A percentile compares a stretch with the other conserved stretches of the same genome.
Conservation (phyloP, 2,329 filamentous ascomycete genomes). For the Neodidymelliopsis sp. region DNA sequence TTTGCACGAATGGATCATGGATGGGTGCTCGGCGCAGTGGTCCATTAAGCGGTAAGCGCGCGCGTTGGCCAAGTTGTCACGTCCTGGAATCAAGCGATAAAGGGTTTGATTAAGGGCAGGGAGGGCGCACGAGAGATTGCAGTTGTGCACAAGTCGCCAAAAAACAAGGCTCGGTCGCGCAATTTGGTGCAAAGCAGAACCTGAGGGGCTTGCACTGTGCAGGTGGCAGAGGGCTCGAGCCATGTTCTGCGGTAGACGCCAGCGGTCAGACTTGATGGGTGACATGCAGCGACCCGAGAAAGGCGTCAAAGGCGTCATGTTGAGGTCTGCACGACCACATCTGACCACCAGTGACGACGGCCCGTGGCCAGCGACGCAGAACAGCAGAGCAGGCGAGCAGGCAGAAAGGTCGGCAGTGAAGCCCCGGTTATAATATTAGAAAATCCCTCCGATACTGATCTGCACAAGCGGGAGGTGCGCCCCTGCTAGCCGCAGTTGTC, state of each 20-base stretch:
- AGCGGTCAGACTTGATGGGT: slow-evolving; percentile 5
- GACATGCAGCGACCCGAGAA: slow-evolving; percentile 4
- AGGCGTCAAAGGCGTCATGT: slow-evolving; percentile 18
- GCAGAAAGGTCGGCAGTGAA: slow-evolving; percentile 8
- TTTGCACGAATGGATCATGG: slow-evolving; percentile 9
- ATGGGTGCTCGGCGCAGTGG: not conserved
- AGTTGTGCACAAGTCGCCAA: slow-evolving; percentile 29
- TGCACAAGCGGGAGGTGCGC: slow-evolving; percentile 33
- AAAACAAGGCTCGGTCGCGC: slow-evolving; percentile 27
- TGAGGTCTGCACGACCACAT: slow-evolving; percentile 17
- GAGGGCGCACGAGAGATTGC: slow-evolving; percentile 28
- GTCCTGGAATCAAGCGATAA: slow-evolving; percentile 20
- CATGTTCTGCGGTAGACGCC: slow-evolving; percentile 8
- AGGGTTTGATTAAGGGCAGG: slow-evolving; percentile 19
- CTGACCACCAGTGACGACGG: slow-evolving; percentile 18
- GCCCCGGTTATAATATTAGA: slow-evolving; percentile 24
- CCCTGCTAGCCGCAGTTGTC: slow-evolving; percentile 35
- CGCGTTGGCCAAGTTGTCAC: slow-evolving; percentile 13
- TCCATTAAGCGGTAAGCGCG: slow-evolving; percentile 16
- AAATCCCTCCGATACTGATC: slow-evolving; percentile 33
- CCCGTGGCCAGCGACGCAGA: slow-evolving; percentile 15
- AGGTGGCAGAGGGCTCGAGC: slow-evolving; percentile 23
- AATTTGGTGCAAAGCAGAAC: slow-evolving; percentile 19
- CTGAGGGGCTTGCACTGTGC: slow-evolving; percentile 13
- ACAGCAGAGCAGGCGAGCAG: slow-evolving; percentile 10